phyloP scores from a whole-genome alignment of 2,329 filamentous ascomycete species.

The Penicillium sp. region DNA sequence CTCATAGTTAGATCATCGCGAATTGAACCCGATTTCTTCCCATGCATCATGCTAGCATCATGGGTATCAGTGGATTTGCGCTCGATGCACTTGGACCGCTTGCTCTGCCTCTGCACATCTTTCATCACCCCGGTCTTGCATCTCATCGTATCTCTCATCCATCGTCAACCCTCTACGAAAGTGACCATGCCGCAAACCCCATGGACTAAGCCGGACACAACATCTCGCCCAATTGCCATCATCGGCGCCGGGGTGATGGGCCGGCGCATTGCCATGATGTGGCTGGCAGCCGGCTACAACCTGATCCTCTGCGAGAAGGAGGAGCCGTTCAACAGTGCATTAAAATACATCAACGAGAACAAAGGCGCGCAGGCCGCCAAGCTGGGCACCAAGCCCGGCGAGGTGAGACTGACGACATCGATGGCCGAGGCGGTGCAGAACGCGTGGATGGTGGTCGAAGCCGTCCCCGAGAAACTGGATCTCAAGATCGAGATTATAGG shows the following conservation, averaged over 20 bases:
- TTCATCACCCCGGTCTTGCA: neutral
- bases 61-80: neutral
- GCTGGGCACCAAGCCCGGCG: conserved; percentile 12
- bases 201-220: conserved; percentile 21
- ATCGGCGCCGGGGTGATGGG: conserved; percentile 23
- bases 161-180: neutral
- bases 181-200: conserved; percentile 16
- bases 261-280: conserved; percentile 25
- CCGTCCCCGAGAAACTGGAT: conserved; percentile 18
- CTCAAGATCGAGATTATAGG: conserved; percentile 17
- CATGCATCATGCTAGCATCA: conserved; percentile 15
- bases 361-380: conserved; percentile 15
- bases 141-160: neutral
- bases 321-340: conserved; percentile 7
- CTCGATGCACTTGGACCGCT: neutral
- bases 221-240: conserved; percentile 21
- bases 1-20: conserved; percentile 15
- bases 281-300: conserved; percentile 13
- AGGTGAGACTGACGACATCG: conserved; percentile 8
- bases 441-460: conserved; percentile 22
- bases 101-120: neutral
- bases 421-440: conserved; percentile 12
- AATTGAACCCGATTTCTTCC: neutral
- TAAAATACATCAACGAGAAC: conserved; percentile 16
- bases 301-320: conserved; percentile 20